Conservation (phyloP, 202 grass and related monocot genomes). For the Hordeum pubiflorum region DNA sequence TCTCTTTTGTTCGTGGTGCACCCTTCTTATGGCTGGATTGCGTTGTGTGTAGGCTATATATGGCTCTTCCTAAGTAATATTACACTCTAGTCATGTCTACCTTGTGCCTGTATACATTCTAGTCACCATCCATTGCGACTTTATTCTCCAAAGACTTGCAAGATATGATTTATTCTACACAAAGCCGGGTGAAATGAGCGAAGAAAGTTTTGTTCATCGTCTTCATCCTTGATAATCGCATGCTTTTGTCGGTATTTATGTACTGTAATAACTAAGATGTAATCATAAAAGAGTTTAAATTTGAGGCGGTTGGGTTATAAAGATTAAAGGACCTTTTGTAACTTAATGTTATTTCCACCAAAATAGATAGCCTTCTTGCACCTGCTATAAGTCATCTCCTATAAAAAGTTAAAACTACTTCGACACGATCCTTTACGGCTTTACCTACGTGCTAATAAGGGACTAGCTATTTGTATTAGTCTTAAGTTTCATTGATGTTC, state of each 20-base stretch:
- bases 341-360: not conserved
- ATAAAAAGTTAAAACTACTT: not conserved
- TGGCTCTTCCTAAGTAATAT: not conserved
- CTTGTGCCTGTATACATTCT: not conserved
- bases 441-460: not conserved
- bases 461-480: not conserved
- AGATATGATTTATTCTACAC: not conserved
- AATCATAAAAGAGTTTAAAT: not conserved
- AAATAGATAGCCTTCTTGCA: not conserved
- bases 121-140: not conserved
- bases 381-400: not conserved
- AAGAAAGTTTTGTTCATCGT: not conserved
- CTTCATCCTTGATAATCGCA: not conserved
- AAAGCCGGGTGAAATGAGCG: not conserved
- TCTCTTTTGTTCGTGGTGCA: not conserved
- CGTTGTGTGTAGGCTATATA: not conserved
- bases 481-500: not conserved
- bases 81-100: not conserved
- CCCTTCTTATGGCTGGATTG: not conserved
- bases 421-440: not conserved
- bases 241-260: not conserved
- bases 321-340: not conserved
- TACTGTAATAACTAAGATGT: not conserved
- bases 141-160: conserved; percentile 3
- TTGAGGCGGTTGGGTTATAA: not conserved